A percentile compares a stretch with the other conserved stretches of the same genome.
Conservation (phyloP, 352 stramenopile species). For the Globisporangium nodosum region DNA sequence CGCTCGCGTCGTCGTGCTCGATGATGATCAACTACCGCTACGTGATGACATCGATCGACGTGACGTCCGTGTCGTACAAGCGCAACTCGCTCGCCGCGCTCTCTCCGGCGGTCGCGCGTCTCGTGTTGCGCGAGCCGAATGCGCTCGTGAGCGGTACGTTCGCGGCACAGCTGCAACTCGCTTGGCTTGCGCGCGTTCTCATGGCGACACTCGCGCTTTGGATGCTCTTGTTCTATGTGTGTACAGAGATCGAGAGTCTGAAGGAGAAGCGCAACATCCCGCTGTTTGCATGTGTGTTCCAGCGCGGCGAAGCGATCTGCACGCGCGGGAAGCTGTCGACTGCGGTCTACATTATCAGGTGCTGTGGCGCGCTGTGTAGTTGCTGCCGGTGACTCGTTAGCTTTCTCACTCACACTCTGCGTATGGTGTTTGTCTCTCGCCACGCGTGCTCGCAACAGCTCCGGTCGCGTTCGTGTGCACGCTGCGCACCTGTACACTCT, state of each 20-base stretch:
- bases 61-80: conserved; percentile 79
- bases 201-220: neutral
- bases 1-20: conserved; percentile 37
- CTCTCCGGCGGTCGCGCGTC: conserved; percentile 44
- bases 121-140: conserved; percentile 47
- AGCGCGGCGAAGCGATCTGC: conserved; percentile 54
- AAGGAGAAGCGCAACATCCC: conserved; percentile 45
- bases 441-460: conserved; percentile 17
- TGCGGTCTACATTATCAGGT: conserved; percentile 82
- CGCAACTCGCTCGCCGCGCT: conserved; percentile 58
- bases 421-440: neutral
- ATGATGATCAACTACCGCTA: conserved; percentile 90
- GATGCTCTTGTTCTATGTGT: conserved; percentile 4
- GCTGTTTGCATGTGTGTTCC: conserved; percentile 67
- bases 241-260: conserved; percentile 42
- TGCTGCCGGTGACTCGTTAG: neutral
- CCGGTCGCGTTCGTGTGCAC: conserved; percentile 56
- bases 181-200: neutral
- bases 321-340: conserved; percentile 55
- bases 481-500: conserved; percentile 60
- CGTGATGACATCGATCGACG: conserved; percentile 73
- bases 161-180: neutral
- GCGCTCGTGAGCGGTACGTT: conserved; percentile 59
- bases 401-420: neutral
- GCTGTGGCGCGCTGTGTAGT: conserved; percentile 8